Evolutionary conservation across 2,329 filamentous ascomycete genomes (phyloP), one percentile per base, ranked within the genome.

Genomic region (Sphaerulina populicola): DNA sequence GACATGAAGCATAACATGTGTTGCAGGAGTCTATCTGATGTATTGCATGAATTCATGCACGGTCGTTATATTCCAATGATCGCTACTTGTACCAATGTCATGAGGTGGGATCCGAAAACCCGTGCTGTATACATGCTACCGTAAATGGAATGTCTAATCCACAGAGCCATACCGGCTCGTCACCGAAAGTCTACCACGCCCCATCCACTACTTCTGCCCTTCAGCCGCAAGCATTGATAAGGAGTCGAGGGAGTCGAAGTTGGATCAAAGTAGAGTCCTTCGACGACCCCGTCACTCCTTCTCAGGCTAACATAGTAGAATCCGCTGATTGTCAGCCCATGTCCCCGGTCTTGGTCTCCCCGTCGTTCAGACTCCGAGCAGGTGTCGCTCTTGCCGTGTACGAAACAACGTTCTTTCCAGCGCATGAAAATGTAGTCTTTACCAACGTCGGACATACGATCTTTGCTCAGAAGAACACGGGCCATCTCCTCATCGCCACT

Each of bases 221-320:
- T 68, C 55, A 79, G 60, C 57, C 68, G 69, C 58, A 79, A 60
- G 57, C 71, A 71, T 66, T 79, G 76, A 63, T 76, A 77, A 43
- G 76, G 76, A 51, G 72, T 74, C 56, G 71, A 77, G 44, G 76
- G 76, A 52, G 72, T 74, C 55, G 71, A 74, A 59, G 72, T 69
- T n/a, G 74, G 74, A 66, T 79, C 76, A 60, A 73, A 77, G 61
- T 79, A 79, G 55, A 78, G 63, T 0, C 76, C 76, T 57, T 77
- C 71, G 4, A 77, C 65, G 12, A 55, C 57, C 1, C 76, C 76
- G 58, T 74, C 71, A 10, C 63, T 64, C 38, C 76, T 63, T 49
- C 69, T 60, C 59, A 79, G 51, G 59, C 71, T 74, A 5, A 77
- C 69, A 57, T 77, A 79, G 56, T 79, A 79, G 55, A 78, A 79